phyloP scores from a whole-genome alignment of 305 asterid genomes.

The Fraxinus platypoda region DNA sequence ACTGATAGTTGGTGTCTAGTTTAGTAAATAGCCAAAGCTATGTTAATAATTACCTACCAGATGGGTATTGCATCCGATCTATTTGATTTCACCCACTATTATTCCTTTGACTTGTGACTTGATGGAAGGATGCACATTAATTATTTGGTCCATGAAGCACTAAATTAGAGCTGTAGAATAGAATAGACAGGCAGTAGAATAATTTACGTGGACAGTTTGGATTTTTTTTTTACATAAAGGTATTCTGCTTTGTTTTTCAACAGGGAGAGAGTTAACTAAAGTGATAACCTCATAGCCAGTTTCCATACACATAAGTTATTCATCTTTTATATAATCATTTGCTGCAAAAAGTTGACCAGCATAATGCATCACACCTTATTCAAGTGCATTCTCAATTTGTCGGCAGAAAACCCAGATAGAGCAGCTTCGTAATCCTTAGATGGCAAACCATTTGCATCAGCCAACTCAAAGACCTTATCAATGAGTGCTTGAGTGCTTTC shows the following conservation, averaged over 20 bases:
- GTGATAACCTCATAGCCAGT: not conserved
- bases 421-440: conserved; percentile 62
- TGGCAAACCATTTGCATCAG: conserved; percentile 78
- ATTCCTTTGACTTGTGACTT: not conserved
- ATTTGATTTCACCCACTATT: not conserved
- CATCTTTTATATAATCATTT: conserved; percentile 91
- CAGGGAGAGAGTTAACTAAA: not conserved
- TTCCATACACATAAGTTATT: conserved; percentile 21
- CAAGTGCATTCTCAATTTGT: conserved; percentile 47
- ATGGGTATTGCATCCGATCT: not conserved
- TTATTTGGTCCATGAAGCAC: not conserved
- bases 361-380: conserved; percentile 50
- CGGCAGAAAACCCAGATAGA: conserved; percentile 59
- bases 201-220: not conserved
- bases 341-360: conserved; percentile 44
- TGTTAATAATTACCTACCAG: not conserved
- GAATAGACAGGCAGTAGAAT: not conserved
- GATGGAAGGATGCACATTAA: not conserved
- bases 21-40: not conserved
- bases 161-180: not conserved
- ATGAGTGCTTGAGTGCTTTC: conserved; percentile 53
- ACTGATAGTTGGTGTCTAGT: not conserved
- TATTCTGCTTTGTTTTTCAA: not conserved
- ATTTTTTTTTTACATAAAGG: not conserved
- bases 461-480: conserved; percentile 70